Percentiles rank a stretch among this genome's conserved stretches.
Conservation (phyloP, 2,329 filamentous ascomycete species). For the Knufia petricola region DNA sequence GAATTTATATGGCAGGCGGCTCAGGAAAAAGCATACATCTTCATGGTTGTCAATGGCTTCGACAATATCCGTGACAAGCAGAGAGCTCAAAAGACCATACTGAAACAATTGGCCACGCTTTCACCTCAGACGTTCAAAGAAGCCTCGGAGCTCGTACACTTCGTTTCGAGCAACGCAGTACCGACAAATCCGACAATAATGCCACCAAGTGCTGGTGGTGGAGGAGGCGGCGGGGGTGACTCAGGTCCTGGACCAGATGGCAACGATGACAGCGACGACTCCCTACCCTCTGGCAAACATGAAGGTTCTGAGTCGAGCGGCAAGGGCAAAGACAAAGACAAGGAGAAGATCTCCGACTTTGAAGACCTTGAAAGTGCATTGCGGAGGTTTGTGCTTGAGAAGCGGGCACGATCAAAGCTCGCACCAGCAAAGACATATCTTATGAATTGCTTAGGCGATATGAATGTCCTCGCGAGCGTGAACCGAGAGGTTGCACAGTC, state of each 20-base stretch:
- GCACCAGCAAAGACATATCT: conserved; percentile 94
- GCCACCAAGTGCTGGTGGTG: conserved; percentile 43
- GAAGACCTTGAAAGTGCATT: conserved; percentile 80
- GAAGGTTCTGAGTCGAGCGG: conserved; percentile 38
- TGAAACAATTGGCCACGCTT: conserved; percentile 79
- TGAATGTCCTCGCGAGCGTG: conserved; percentile 71
- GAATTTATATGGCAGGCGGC: conserved; percentile 96
- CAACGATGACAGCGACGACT: conserved; percentile 39
- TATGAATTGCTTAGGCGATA: conserved; percentile 80
- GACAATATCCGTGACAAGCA: conserved; percentile 89
- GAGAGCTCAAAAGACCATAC: conserved; percentile 80
- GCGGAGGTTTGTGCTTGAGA: conserved; percentile 87
- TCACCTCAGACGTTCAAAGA: conserved; percentile 92
- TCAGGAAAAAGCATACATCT: conserved; percentile 95
- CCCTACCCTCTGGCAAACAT: conserved; percentile 47
- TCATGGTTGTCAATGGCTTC: conserved; percentile 96
- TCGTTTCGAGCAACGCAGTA: conserved; percentile 93
- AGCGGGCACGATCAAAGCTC: conserved; percentile 87
- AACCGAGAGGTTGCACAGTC: conserved; percentile 79
- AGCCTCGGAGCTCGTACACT: conserved; percentile 84
- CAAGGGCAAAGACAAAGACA: conserved; percentile 83
- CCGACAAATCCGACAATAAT: conserved; percentile 56
- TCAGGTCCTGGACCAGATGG: conserved; percentile 35
- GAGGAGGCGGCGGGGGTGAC: conserved; percentile 47
- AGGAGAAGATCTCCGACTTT: conserved; percentile 82